Evolutionary conservation across 768 basidiomycete genomes (phyloP).

Genomic region (Gloeostereum incarnatum): DNA sequence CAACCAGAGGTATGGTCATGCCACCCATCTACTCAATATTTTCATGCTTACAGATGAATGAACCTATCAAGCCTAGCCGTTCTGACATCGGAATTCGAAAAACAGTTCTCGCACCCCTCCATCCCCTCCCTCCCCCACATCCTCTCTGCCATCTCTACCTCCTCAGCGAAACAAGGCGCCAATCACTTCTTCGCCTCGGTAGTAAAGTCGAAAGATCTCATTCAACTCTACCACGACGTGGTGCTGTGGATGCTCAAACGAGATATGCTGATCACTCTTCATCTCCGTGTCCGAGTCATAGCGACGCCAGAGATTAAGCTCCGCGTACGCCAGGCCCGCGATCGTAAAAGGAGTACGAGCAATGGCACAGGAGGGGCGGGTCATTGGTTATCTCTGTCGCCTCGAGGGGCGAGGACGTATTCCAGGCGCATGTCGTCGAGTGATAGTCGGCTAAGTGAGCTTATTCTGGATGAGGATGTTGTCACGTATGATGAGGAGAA

Average conservation of each 20-base stretch:
- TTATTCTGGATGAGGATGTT: conserved; percentile 24
- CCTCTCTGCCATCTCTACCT: conserved; percentile 65
- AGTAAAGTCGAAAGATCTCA: conserved; percentile 55
- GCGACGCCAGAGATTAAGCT: conserved; percentile 71
- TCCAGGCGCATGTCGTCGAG: conserved; percentile 34
- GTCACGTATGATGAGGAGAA: conserved; percentile 12
- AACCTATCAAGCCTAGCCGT: conserved; percentile 37
- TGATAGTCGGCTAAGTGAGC: conserved; percentile 33
- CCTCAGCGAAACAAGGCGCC: conserved; percentile 50
- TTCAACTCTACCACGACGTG: too few species aligned
- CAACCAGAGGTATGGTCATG: conserved; percentile 41
- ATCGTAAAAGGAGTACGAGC: conserved; percentile 18
- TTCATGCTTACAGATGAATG: conserved; percentile 4
- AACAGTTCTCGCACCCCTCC: conserved; percentile 44
- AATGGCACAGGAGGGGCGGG: conserved; percentile 9
- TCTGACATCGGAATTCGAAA: conserved; percentile 60
- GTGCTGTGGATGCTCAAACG: conserved; percentile 84
- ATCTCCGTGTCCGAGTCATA: conserved; percentile 78
- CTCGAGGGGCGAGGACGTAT: conserved; percentile 39
- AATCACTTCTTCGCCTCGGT: conserved; percentile 80
- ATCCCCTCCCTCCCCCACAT: conserved; percentile 69
- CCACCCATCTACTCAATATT: conserved; percentile 1
- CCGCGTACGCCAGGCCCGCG: conserved; percentile 41
- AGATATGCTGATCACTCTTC: conserved; percentile 77
- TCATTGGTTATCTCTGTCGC: conserved; percentile 46